Base-by-base conservation (phyloP, 23 red algal species). In the Chondrus crispus region DNA sequence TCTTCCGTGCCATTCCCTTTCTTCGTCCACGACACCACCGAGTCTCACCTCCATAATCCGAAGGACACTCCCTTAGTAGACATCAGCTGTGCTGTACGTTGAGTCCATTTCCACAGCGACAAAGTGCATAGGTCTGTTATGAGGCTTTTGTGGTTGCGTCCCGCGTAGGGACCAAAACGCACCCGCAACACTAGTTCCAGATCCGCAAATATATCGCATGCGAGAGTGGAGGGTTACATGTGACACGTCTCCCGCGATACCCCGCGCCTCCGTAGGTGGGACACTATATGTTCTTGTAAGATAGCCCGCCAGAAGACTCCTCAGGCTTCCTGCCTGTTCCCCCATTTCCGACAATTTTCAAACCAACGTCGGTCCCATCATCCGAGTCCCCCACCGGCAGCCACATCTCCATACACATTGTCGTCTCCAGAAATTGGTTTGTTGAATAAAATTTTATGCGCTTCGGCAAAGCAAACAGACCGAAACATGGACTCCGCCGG, bases 71-170 rank as follows among this genome's bases (percentile, higher is more conserved):
- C 80, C 80, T 6, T 66, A 84, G 39, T 63, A 84, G 2, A 63
- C 11, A 43, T 84, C 80, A 3, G 54, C 11, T 19, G 3, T 2
- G 2, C 64, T 71, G 12, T 63, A 49, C 2, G 22, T 84, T 2
- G 4, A 2, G 20, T 84, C 57, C 80, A 84, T 84, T 37, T 84
- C 51, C 14, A 62, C 51, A 1, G 57, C 80, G 6, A 84, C 80
- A 22, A 42, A 84, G 33, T 84, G 39, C 7, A 2, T 42, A 9
- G 19, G 8, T 1, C n/a, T 49, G 2, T 44, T 3, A 6, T 35
- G 14, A 16, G 64, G 64, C 18, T 12, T 35, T 11, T 12, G 18
- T 12, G 18, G 18, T 12, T 71, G 64, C 16, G 30, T 18, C 11
- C 12, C 30, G 16, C 13, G 13, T 24, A 35, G 29, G 32, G 32